These are phyloP conservation scores for Ophioceras dolichostomum DNA, from an alignment of 2,329 filamentous ascomycete species.

Conservation along the genomic window DNA sequence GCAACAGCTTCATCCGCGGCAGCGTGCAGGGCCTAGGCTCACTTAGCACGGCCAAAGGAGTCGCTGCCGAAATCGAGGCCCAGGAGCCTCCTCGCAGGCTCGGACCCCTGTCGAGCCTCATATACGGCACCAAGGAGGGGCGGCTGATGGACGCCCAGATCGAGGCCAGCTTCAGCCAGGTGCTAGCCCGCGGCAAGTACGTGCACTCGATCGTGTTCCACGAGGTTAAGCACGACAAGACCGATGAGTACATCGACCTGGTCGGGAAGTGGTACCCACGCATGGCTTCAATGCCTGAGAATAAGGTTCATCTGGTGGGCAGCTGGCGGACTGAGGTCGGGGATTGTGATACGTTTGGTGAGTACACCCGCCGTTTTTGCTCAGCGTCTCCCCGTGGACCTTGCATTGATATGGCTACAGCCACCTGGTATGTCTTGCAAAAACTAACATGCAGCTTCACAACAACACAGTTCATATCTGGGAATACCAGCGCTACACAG, in stretches of 20 bases:
- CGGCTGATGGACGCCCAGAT: slow-evolving; percentile 91
- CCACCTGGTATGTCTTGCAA: too few species aligned
- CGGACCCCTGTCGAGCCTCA: slow-evolving; percentile 69
- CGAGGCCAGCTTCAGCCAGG: slow-evolving; percentile 89
- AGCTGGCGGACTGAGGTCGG: slow-evolving; percentile 98
- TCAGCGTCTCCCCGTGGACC: neutral
- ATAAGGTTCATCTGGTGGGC: slow-evolving; percentile 91
- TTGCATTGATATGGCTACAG: neutral
- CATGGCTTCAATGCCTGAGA: slow-evolving; percentile 73
- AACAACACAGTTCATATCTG: slow-evolving; percentile 91
- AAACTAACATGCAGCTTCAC: neutral
- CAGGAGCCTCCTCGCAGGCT: slow-evolving; percentile 52
- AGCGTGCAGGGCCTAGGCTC: slow-evolving; percentile 41
- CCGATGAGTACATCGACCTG: slow-evolving; percentile 85
- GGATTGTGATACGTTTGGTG: slow-evolving; percentile 93
- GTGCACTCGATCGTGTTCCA: slow-evolving; percentile 97
- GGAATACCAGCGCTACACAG: slow-evolving; percentile 96
- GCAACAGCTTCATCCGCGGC: slow-evolving; percentile 2
- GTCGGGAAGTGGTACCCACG: slow-evolving; percentile 87
- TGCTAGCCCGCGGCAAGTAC: slow-evolving; percentile 91
- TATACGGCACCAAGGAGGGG: slow-evolving; percentile 95
- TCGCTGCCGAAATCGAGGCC: slow-evolving; percentile 43
- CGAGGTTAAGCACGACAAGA: slow-evolving; percentile 87
- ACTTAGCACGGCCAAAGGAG: slow-evolving; percentile 47
- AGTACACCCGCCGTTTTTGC: too few species aligned